Evolutionary conservation across 2,329 filamentous ascomycete species (phyloP).

Genomic region (Parastagonospora nodorum): DNA sequence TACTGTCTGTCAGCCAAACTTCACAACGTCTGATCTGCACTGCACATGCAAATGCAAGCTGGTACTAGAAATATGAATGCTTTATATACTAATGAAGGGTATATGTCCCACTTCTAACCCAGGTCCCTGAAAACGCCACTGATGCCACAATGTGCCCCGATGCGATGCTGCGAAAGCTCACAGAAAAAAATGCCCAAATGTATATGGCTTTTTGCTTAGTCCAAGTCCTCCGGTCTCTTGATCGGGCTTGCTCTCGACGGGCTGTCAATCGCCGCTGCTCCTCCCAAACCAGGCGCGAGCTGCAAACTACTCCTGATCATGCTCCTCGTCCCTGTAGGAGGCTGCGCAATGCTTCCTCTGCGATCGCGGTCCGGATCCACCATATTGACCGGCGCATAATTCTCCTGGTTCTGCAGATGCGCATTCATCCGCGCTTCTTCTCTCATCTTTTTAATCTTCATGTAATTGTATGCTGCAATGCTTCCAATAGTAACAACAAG

Average conservation of each 20-base stretch:
- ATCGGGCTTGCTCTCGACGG: constrained; percentile 46
- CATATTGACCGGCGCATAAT: constrained; percentile 44
- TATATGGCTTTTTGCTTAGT: constrained; percentile 27
- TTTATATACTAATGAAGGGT: constrained; percentile 3
- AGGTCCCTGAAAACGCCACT: constrained; percentile 11
- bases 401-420: constrained; percentile 47
- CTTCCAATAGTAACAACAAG: constrained; percentile 85
- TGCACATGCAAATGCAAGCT: neutral
- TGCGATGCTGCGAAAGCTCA: constrained; percentile 5
- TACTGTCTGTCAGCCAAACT: too few species aligned
- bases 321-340: constrained; percentile 26
- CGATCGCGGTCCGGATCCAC: constrained; percentile 36
- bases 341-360: constrained; percentile 18
- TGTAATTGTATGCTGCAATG: constrained; percentile 89
- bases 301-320: constrained; percentile 46
- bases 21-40: too few species aligned
- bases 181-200: neutral
- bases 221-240: constrained; percentile 54
- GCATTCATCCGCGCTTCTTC: constrained; percentile 66
- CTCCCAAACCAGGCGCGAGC: constrained; percentile 34
- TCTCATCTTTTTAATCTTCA: constrained; percentile 91
- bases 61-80: neutral
- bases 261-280: constrained; percentile 24
- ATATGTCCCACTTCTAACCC: constrained; percentile 1
- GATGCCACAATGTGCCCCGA: constrained; percentile 19